A percentile compares a stretch with the other conserved stretches of the same genome.
These are phyloP conservation scores for Brassica juncea DNA, from an alignment of 345 rosid species.

Conservation along the genomic window DNA sequence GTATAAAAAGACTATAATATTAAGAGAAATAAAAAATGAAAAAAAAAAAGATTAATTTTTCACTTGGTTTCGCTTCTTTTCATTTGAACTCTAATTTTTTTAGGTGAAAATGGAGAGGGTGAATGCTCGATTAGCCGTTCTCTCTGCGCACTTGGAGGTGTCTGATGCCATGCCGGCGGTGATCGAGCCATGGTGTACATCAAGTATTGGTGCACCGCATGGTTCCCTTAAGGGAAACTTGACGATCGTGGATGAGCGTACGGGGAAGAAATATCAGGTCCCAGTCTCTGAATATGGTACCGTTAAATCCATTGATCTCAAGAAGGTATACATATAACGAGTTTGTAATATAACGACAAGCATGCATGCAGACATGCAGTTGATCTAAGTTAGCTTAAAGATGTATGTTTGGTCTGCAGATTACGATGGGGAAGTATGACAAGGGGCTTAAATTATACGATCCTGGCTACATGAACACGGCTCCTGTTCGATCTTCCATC, in stretches of 20 bases:
- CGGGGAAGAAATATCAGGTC: conserved; percentile 63
- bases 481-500: conserved; percentile 79
- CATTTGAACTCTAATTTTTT: not conserved
- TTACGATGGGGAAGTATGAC: conserved; percentile 67
- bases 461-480: conserved; percentile 88
- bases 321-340: conserved; percentile 52
- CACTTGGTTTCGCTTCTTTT: conserved; percentile 9
- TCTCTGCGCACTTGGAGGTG: conserved; percentile 60
- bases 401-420: conserved; percentile 42
- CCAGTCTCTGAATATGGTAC: conserved; percentile 66
- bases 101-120: conserved; percentile 28
- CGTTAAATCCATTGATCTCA: conserved; percentile 68
- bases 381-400: not conserved
- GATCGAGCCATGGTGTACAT: conserved; percentile 54
- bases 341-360: not conserved
- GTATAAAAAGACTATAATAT: not conserved
- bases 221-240: conserved; percentile 56
- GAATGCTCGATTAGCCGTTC: conserved; percentile 61
- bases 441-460: conserved; percentile 83
- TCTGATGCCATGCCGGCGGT: not conserved
- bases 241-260: conserved; percentile 70
- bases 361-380: not conserved
- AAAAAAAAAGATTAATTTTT: not conserved
- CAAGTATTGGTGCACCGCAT: conserved; percentile 39
- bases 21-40: too few species aligned